Percentiles rank a stretch among this genome's conserved stretches.
phyloP scores from a whole-genome alignment of 306 rosid species.

The Fagus sylvatica region DNA sequence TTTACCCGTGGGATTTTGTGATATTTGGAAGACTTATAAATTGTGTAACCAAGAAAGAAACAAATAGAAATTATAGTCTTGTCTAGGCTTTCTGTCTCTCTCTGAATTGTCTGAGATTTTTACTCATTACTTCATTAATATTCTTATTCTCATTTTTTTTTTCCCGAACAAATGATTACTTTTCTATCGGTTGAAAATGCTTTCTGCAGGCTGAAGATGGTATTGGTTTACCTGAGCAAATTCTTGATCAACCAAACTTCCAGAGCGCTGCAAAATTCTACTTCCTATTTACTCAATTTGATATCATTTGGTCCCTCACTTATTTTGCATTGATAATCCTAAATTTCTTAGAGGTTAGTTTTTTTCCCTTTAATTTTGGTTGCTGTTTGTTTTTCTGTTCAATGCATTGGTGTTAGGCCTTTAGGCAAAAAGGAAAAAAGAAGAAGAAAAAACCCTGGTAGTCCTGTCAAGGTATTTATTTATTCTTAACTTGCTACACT shows the following conservation, averaged over 20 bases:
- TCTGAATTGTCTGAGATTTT: neutral
- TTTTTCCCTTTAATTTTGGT: slow-evolving; percentile 4
- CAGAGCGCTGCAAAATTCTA: slow-evolving; percentile 67
- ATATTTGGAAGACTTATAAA: neutral
- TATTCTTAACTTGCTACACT: slow-evolving; percentile 19
- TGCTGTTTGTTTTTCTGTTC: too few relatives aligned
- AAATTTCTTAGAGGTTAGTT: slow-evolving; percentile 88
- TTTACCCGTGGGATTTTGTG: neutral
- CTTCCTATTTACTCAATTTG: slow-evolving; percentile 46
- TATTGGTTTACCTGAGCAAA: slow-evolving; percentile 82
- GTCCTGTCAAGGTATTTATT: slow-evolving; percentile 11
- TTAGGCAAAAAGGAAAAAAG: too few relatives aligned
- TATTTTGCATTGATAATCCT: slow-evolving; percentile 71
- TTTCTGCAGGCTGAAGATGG: slow-evolving; percentile 93
- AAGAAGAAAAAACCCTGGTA: too few relatives aligned
- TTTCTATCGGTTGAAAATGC: slow-evolving; percentile 31
- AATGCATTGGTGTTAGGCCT: too few relatives aligned
- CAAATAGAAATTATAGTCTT: neutral
- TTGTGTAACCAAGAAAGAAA: neutral
- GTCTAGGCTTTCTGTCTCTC: neutral
- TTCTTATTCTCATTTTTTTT: neutral
- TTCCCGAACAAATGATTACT: slow-evolving; percentile 16
- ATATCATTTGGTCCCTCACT: slow-evolving; percentile 66
- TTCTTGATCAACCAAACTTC: slow-evolving; percentile 69
- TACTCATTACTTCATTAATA: neutral